Conservation (phyloP, 129 eudicot genomes). For the Flaveria trinervia region DNA sequence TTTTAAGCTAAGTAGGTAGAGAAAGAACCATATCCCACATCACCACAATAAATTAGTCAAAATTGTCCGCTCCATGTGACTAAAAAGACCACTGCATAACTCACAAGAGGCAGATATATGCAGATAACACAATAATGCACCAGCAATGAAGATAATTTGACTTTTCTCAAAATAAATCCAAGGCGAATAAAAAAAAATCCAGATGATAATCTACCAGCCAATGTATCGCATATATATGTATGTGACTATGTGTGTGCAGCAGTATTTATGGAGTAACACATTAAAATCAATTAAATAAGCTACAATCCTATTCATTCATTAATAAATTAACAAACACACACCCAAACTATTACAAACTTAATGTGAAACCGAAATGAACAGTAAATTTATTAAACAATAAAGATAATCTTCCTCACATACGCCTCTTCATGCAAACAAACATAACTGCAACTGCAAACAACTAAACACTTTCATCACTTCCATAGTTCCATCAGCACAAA, state of each 20-base stretch:
- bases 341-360: neutral
- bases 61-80: neutral
- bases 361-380: neutral
- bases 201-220: conserved; percentile 1
- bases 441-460: conserved; percentile 5
- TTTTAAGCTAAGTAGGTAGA: neutral
- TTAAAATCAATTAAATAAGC: conserved; percentile 1
- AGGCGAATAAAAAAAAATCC: neutral
- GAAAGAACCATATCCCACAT: neutral
- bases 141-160: neutral
- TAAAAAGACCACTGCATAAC: conserved; percentile 4
- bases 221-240: neutral
- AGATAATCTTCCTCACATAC: neutral
- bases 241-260: neutral
- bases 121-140: neutral
- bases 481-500: neutral
- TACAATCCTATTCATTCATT: neutral
- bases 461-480: neutral
- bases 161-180: neutral
- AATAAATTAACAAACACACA: neutral
- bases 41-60: too few relatives aligned
- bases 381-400: neutral
- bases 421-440: too few relatives aligned
- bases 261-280: neutral
- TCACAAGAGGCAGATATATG: neutral